Base-by-base conservation (phyloP, 1,284 basidiomycete species). In the Ceratobasidium sp. region DNA sequence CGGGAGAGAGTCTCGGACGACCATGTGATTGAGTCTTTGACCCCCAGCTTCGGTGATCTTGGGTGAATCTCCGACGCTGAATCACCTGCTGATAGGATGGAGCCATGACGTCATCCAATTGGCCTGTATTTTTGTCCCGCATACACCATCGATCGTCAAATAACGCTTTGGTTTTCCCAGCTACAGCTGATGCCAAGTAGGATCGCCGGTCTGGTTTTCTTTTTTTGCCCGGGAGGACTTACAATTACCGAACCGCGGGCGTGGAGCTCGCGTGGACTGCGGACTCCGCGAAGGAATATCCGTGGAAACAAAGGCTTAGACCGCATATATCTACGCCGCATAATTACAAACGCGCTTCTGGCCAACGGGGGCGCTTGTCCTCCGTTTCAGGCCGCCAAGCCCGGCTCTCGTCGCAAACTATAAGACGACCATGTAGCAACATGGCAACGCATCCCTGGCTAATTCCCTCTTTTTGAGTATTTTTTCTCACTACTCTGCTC, bases 321-420 rank as follows among this genome's bases (percentile, higher is more conserved):
- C 46, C 46, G 46, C 69, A 71, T 34, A 49, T 31, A 49, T 8
- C 39, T 27, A 31, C 22, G 19, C 39, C 53, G 29, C 49, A 53
- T 41, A 22, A 27, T 66, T 34, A 54, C 64, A 27, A 53, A 66
- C 24, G 24, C 49, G 8, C 41, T 72, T 72, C 56, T 51, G 13
- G 46, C 41, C 22, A 72, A 49, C 58, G 69, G 27, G 56, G 69
- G 29, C 27, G 22, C n/a, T 72, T 72, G 54, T 29, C 39, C 14
- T 34, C n/a, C 39, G 69, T 72, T 72, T 72, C 69, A 72, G 56
- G 19, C 39, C 69, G 69, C 69, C 69, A 58, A 61, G 58, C 34
- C 68, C 58, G 58, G 34, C 58, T n/a, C 31, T n/a, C 43, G 59
- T 59, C 68, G 43, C 37, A 43, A 34, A 29, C 31, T 72, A 72